These are phyloP conservation scores for Nepenthes gracilis DNA, from an alignment of 148 eudicot species.

Conservation along the genomic window DNA sequence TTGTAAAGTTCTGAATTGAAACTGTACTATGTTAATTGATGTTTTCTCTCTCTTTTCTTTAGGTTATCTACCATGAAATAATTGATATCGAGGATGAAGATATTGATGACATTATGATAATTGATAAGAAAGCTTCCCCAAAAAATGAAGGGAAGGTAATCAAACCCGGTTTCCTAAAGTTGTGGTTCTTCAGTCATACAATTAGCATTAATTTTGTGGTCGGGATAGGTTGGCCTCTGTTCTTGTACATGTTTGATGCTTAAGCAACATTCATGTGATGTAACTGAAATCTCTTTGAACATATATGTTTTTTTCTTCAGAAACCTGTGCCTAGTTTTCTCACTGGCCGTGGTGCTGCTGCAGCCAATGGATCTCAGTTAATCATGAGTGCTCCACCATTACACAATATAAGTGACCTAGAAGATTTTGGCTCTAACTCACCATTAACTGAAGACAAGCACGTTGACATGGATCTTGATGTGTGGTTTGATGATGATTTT, in stretches of 20 bases:
- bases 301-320: constrained; percentile 4
- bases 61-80: constrained; percentile 45
- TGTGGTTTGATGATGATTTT: constrained; percentile 29
- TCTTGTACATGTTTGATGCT: not conserved
- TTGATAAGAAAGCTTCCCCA: constrained; percentile 22
- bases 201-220: not conserved
- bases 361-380: no score
- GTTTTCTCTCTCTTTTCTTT: constrained; percentile 3
- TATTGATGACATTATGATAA: constrained; percentile 26
- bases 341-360: not conserved
- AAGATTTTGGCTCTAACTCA: constrained; percentile 19
- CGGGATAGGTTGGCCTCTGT: not conserved
- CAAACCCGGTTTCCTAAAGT: not conserved
- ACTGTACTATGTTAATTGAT: not conserved
- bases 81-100: constrained; percentile 54
- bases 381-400: constrained; percentile 3
- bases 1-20: not conserved
- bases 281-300: not conserved
- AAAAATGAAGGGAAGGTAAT: constrained; percentile 54
- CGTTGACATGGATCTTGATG: constrained; percentile 21
- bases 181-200: not conserved
- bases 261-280: not conserved
- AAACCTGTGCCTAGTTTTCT: constrained; percentile 19
- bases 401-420: constrained; percentile 9
- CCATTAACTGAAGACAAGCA: constrained; percentile 18